phyloP scores from a whole-genome alignment of 345 rosid species.

The Ceriops zippeliana region DNA sequence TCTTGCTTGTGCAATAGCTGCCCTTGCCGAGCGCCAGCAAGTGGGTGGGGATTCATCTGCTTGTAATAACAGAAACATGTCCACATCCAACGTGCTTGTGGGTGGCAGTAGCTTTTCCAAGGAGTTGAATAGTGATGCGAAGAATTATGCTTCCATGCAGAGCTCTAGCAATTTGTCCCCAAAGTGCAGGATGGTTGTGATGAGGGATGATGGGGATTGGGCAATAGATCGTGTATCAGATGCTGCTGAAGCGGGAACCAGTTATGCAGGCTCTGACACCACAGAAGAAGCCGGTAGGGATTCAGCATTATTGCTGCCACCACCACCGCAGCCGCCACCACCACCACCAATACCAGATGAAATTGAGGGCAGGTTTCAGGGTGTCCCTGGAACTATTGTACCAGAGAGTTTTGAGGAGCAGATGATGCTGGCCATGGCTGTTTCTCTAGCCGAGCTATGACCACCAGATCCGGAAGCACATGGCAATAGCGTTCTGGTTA shows the following conservation, averaged over 20 bases:
- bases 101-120: constrained; percentile 48
- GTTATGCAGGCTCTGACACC: constrained; percentile 61
- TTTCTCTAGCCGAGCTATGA: constrained; percentile 68
- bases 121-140: constrained; percentile 40
- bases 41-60: constrained; percentile 50
- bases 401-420: constrained; percentile 95
- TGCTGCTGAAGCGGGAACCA: constrained; percentile 65
- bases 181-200: constrained; percentile 14
- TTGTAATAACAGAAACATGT: constrained; percentile 35
- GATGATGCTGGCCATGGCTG: constrained; percentile 96
- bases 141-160: constrained; percentile 33
- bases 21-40: constrained; percentile 88
- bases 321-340: not conserved
- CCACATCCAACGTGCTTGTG: constrained; percentile 45
- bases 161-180: constrained; percentile 29
- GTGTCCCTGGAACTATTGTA: constrained; percentile 44
- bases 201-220: constrained; percentile 39
- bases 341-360: constrained; percentile 34
- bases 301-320: constrained; percentile 27
- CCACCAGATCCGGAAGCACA: constrained; percentile 46
- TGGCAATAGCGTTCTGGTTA: constrained; percentile 53
- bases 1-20: constrained; percentile 80
- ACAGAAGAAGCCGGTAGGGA: constrained; percentile 39
- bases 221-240: constrained; percentile 47
- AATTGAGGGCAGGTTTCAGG: constrained; percentile 32